A percentile compares a stretch with the other conserved stretches of the same genome.
phyloP scores from a whole-genome alignment of 225 moss, liverwort and hornwort species.

The Physcomitrellopsis africana region DNA sequence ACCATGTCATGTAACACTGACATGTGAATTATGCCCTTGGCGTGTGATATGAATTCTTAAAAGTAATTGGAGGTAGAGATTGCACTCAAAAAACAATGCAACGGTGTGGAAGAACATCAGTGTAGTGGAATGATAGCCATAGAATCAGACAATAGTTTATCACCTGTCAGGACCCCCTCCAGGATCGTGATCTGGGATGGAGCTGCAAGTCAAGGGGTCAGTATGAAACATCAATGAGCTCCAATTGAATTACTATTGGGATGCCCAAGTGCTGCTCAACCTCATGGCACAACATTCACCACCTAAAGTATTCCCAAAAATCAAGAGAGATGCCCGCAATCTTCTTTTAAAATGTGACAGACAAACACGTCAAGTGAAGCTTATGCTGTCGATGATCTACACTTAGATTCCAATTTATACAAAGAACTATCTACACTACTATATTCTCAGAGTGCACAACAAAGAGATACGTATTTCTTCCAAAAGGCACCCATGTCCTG shows the following conservation, averaged over 20 bases:
- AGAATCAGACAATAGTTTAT: constrained; percentile 8
- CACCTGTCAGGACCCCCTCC: constrained; percentile 38
- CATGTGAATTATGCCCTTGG: no score
- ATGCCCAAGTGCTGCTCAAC: constrained; percentile 41
- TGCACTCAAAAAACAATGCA: not conserved
- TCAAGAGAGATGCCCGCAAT: constrained; percentile 15
- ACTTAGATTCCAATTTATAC: constrained; percentile 5
- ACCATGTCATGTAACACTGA: not conserved
- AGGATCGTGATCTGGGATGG: constrained; percentile 31
- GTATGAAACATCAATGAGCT: constrained; percentile 50
- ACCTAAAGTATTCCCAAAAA: constrained; percentile 28
- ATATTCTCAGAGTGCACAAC: constrained; percentile 7
- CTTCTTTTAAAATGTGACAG: not conserved
- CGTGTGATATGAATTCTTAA: no score
- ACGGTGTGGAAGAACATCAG: not conserved
- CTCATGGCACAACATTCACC: constrained; percentile 46
- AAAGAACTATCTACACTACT: not conserved
- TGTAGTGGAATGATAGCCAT: not conserved
- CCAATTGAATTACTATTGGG: constrained; percentile 46
- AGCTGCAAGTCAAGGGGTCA: constrained; percentile 61
- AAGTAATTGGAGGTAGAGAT: not conserved
- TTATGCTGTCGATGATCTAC: not conserved
- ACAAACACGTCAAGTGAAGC: not conserved
- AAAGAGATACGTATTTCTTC: not conserved
- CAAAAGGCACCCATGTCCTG: not conserved